phyloP scores from a whole-genome alignment of 2,329 filamentous ascomycete genomes.

The Elsinoe arachidis region DNA sequence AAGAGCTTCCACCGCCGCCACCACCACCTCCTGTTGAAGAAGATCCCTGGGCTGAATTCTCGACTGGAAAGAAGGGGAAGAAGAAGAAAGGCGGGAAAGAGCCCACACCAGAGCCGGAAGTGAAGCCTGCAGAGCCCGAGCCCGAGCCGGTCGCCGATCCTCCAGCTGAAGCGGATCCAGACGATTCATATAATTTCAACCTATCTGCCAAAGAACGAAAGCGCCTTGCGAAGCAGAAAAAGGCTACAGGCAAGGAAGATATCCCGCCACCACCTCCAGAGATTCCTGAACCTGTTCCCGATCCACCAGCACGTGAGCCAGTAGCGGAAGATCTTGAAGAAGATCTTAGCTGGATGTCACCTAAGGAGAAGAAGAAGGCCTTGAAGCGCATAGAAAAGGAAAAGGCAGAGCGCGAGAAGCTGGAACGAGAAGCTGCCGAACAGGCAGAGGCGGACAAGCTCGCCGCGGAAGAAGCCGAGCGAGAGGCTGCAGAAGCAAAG shows the following conservation, averaged over 20 bases:
- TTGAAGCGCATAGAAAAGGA: conserved; percentile 20
- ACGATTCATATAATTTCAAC: conserved; percentile 22
- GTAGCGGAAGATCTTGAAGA: conserved; percentile 23
- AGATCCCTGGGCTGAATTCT: conserved; percentile 29
- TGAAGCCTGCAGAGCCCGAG: conserved; percentile 17
- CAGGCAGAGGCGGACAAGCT: conserved; percentile 27
- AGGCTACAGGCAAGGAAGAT: conserved; percentile 28
- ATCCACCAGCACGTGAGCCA: conserved; percentile 25
- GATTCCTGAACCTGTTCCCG: conserved; percentile 24
- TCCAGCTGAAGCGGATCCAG: conserved; percentile 28
- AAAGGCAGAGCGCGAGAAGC: conserved; percentile 35
- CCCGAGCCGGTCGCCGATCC: conserved; percentile 32
- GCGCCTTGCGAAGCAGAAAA: conserved; percentile 42
- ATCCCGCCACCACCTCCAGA: conserved; percentile 25
- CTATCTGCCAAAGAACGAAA: conserved; percentile 32
- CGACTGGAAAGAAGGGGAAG: conserved; percentile 33
- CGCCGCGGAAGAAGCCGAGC: conserved; percentile 18
- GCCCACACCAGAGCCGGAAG: conserved; percentile 26
- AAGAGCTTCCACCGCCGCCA: conserved; percentile 14
- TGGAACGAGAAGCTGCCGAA: conserved; percentile 26
- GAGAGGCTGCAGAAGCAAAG: conserved; percentile 18
- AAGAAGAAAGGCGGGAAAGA: conserved; percentile 28
- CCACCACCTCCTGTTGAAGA: conserved; percentile 21
- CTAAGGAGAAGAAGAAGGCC: neutral
- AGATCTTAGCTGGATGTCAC: neutral